Evolutionary conservation across 1,284 basidiomycete genomes (phyloP).

Genomic region (Ustilago vetiveriae): DNA sequence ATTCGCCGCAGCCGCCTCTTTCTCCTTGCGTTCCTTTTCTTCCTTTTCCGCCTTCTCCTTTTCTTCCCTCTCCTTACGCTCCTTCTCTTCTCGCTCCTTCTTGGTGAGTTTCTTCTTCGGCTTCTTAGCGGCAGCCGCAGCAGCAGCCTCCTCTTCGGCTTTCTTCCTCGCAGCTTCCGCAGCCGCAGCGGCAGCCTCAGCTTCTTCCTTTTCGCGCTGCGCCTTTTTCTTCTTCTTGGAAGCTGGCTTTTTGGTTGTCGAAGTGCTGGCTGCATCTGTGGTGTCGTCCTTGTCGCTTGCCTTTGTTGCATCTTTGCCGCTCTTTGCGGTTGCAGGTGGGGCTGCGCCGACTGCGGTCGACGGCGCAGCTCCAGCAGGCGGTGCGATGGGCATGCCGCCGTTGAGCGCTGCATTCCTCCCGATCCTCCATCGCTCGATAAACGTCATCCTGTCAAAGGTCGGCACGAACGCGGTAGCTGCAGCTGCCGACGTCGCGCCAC

Average conservation of each 20-base stretch:
- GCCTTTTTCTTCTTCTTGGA: conserved; percentile 57
- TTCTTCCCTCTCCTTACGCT: conserved; percentile 45
- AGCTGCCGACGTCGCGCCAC: conserved; percentile 3
- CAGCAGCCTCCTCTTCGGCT: conserved; percentile 38
- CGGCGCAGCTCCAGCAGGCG: conserved; percentile 5
- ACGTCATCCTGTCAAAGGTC: conserved; percentile 56
- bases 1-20: conserved; percentile 33
- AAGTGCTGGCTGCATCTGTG: conserved; percentile 17
- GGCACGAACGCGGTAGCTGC: conserved; percentile 45
- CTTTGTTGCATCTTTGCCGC: conserved; percentile 32
- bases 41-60: conserved; percentile 59
- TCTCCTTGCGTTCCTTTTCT: conserved; percentile 47
- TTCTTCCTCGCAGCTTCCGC: conserved; percentile 48
- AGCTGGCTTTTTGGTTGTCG: conserved; percentile 37
- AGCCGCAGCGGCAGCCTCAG: conserved; percentile 44
- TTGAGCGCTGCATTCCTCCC: conserved; percentile 46
- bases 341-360: conserved; percentile 19
- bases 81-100: conserved; percentile 43
- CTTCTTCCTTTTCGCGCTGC: conserved; percentile 47
- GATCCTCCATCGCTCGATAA: conserved; percentile 58
- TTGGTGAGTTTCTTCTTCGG: conserved; percentile 58
- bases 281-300: conserved; percentile 38
- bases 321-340: conserved; percentile 15
- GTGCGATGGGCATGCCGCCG: conserved; percentile 4
- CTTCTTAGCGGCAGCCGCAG: conserved; percentile 35